Conservation (phyloP, 176 grass and related monocot genomes). For the Eleusine indica region DNA sequence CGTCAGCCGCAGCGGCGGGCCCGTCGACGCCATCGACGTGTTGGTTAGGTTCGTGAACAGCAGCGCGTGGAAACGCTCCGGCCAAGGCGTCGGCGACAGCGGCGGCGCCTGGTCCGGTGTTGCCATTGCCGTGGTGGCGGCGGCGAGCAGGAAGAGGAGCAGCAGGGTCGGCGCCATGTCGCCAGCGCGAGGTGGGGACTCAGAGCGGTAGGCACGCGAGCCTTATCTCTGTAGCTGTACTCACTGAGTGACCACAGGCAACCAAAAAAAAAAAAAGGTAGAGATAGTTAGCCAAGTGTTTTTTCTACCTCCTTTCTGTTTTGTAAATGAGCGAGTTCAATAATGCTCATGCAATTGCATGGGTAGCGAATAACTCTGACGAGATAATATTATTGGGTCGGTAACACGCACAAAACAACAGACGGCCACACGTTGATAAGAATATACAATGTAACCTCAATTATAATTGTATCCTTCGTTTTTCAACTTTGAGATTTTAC, state of each 20-base stretch:
- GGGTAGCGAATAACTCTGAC: no score
- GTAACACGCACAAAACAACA: no score
- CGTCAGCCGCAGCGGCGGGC: conserved; percentile 47
- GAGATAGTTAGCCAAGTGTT: no score
- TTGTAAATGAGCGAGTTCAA: no score
- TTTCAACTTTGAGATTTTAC: no score
- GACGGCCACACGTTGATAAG: no score
- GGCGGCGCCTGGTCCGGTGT: not conserved
- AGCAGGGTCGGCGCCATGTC: conserved; percentile 18
- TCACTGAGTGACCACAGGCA: not conserved
- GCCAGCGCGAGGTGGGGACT: not conserved
- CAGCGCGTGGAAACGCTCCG: conserved; percentile 71
- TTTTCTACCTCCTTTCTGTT: no score
- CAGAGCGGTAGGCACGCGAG: not conserved
- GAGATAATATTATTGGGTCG: no score
- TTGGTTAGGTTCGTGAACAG: conserved; percentile 74
- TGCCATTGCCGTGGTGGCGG: not conserved
- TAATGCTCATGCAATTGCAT: no score
- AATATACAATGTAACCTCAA: no score
- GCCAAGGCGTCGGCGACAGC: conserved; percentile 54
- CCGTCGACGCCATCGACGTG: not conserved
- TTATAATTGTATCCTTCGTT: no score
- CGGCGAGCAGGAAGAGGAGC: not conserved
- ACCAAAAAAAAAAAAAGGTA: not conserved
- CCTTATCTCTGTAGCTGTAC: conserved; percentile 33